Percentiles rank a stretch among this genome's conserved stretches.
These are phyloP conservation scores for Furculomyces boomerangus DNA, from an alignment of 371 early-diverging fungal species.

Conservation along the genomic window DNA sequence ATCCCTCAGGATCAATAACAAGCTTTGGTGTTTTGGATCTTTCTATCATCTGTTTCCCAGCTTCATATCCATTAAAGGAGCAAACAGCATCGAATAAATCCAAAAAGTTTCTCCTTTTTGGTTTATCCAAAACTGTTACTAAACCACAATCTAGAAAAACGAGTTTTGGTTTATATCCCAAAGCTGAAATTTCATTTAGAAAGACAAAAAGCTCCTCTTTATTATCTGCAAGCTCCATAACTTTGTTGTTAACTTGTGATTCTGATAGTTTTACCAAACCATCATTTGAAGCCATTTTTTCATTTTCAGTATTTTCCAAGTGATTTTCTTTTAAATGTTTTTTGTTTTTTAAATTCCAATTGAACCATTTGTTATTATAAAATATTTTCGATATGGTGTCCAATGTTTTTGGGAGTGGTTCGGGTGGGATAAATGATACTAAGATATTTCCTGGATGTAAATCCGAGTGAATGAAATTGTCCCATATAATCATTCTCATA, in stretches of 20 bases:
- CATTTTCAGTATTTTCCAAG: background rate
- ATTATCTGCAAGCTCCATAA: constrained; percentile 9
- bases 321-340: background rate
- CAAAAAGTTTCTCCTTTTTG: constrained; percentile 63
- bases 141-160: constrained; percentile 86
- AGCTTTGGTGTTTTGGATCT: constrained; percentile 56
- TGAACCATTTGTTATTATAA: too few species aligned
- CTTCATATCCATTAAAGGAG: constrained; percentile 61
- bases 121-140: constrained; percentile 48
- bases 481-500: constrained; percentile 69
- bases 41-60: constrained; percentile 73
- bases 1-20: constrained; percentile 54
- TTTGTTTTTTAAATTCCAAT: background rate
- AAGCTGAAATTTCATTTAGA: constrained; percentile 28
- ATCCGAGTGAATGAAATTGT: constrained; percentile 89
- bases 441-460: constrained; percentile 89
- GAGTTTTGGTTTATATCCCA: constrained; percentile 56
- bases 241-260: background rate
- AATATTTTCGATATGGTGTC: background rate
- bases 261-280: background rate
- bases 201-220: constrained; percentile 30
- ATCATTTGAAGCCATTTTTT: background rate
- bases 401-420: background rate
- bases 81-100: constrained; percentile 78
- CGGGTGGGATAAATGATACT: constrained; percentile 52